phyloP scores from a whole-genome alignment of 2,329 filamentous ascomycete genomes.

The Apiospora aurea region DNA sequence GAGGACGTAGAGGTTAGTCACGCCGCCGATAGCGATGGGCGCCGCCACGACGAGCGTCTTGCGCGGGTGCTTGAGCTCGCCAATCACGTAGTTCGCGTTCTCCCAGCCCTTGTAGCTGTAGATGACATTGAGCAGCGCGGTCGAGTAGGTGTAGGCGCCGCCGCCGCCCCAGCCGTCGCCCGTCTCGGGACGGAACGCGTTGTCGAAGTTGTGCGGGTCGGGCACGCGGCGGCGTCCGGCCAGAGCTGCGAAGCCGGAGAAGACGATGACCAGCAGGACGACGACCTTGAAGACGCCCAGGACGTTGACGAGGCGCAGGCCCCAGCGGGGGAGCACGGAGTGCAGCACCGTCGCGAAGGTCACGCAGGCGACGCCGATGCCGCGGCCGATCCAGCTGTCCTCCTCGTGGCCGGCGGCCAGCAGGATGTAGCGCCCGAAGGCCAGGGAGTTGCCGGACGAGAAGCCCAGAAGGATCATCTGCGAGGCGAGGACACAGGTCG shows the following conservation, averaged over 20 bases:
- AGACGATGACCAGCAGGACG: constrained; percentile 66
- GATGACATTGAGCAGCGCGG: constrained; percentile 63
- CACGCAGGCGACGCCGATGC: constrained; percentile 60
- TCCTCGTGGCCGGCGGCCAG: constrained; percentile 56
- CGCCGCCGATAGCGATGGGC: constrained; percentile 63
- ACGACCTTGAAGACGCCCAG: constrained; percentile 67
- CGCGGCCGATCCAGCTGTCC: constrained; percentile 64
- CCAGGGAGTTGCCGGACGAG: constrained; percentile 64
- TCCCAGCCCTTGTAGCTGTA: constrained; percentile 71
- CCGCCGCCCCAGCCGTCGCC: constrained; percentile 55
- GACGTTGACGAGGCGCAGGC: constrained; percentile 64
- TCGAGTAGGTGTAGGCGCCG: constrained; percentile 61
- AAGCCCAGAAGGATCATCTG: constrained; percentile 70
- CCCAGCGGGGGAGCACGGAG: constrained; percentile 60
- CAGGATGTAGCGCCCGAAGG: constrained; percentile 65
- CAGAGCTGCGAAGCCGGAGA: constrained; percentile 64
- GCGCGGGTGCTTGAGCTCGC: constrained; percentile 62
- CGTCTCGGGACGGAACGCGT: constrained; percentile 57
- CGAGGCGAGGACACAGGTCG: constrained; percentile 64
- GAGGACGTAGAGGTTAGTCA: constrained; percentile 67
- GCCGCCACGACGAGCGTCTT: constrained; percentile 63
- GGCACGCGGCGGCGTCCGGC: constrained; percentile 56
- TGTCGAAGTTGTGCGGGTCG: constrained; percentile 63
- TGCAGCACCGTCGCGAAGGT: constrained; percentile 64
- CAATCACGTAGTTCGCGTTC: constrained; percentile 68